phyloP scores from a whole-genome alignment of 345 rosid genomes.

The Arabis hirsuta region DNA sequence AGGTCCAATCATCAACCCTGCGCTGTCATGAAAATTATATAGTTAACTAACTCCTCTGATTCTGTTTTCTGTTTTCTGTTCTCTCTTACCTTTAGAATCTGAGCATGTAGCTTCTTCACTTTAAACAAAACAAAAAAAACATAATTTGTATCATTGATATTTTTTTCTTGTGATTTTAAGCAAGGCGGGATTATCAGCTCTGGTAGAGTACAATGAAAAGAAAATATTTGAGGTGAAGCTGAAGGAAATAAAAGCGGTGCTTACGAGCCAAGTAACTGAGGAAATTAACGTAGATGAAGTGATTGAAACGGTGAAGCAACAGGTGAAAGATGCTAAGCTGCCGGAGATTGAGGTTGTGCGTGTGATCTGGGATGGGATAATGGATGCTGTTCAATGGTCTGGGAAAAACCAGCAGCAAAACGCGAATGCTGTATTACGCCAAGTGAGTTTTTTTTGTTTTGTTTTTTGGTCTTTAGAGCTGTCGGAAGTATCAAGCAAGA shows the following conservation, averaged over 20 bases:
- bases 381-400: constrained; percentile 99
- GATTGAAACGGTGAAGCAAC: constrained; percentile 80
- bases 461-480: not conserved
- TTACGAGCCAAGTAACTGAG: constrained; percentile 81
- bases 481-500: not conserved
- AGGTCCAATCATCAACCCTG: not conserved
- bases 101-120: not conserved
- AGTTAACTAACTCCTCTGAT: not conserved
- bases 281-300: constrained; percentile 78
- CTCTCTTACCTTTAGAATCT: not conserved
- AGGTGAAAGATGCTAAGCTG: constrained; percentile 78
- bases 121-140: not conserved
- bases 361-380: constrained; percentile 89
- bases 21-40: not conserved
- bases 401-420: constrained; percentile 99
- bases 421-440: constrained; percentile 79
- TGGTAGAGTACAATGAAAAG: constrained; percentile 96
- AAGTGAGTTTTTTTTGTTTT: constrained; percentile 50
- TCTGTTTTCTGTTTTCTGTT: not conserved
- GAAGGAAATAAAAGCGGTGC: constrained; percentile 84
- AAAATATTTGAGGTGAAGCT: constrained; percentile 86
- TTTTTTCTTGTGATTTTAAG: constrained; percentile 49
- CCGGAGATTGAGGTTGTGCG: constrained; percentile 80
- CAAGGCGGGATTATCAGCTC: constrained; percentile 78
- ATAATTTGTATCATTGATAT: not conserved